Evolutionary conservation across 257 asterid genomes (phyloP), one percentile per base, ranked within the genome.

Genomic region (Thymus mandschuricus): DNA sequence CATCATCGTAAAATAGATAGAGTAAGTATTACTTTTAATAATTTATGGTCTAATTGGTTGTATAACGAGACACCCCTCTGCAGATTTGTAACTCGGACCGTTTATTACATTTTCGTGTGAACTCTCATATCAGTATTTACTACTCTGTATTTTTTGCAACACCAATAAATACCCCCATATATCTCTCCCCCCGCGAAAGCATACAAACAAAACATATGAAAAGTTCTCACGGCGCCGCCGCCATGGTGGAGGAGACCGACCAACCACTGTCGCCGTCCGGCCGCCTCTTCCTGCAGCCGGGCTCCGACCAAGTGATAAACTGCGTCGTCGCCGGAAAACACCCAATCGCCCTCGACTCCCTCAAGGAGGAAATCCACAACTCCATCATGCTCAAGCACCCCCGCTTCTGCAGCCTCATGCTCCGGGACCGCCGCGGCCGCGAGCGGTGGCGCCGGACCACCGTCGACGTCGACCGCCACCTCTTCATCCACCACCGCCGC

Each of bases 221-320:
- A 38, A 38, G 41, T 38, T 38, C 6, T 31, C 27, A 2, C 27
- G 30, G 31, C 33, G 11, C 58, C 31, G 27, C 58, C n/a, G 11
- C 33, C 31, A 52, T 6, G 11, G 71, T 41, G 62, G 71, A 10
- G 70, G 11, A 30, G 21, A 27, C 3, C 10, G 92, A 88, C 64
- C 86, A 88, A 74, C 97, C 97, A 1, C 71, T 91, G 1, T 81
- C 95, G 2, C 97, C 97, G 10, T 82, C 88, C 38, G 97, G 97
- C 50, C 87, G 96, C 29, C 79, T 88, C 66, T 80, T 89, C 71
- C 35, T 82, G 61, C 90, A 81, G 71, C 88, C 89, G 13, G 70
- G 10, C 1, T 75, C 82, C 61, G 74, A 80, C 77, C 90, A 81
- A 57, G 70, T 92, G 29, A 82, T 92, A 60, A 77, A 80, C 83